phyloP scores from a whole-genome alignment of 805 yeast species.

The Hanseniaspora opuntiae region DNA sequence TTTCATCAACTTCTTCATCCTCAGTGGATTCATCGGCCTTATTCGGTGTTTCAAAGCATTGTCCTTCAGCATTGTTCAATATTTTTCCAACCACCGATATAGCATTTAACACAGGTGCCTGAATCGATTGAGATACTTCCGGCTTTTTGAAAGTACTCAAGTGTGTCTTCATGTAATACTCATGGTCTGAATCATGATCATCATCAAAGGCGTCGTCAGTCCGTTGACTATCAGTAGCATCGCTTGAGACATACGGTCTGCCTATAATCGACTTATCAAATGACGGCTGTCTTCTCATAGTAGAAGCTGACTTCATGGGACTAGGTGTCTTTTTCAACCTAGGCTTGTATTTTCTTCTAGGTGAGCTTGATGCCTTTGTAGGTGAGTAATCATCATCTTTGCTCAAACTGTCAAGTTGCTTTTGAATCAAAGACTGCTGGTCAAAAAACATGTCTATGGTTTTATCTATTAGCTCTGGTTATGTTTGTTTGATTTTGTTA shows the following conservation, averaged over 20 bases:
- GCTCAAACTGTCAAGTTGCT: constrained; percentile 1
- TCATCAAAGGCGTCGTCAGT: neutral
- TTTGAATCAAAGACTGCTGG: constrained; percentile 5
- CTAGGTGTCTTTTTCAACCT: neutral
- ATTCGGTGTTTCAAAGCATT: neutral
- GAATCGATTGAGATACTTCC: neutral
- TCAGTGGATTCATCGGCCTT: constrained; percentile 31
- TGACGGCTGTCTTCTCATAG: neutral
- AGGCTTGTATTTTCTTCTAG: neutral
- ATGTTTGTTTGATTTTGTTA: neutral
- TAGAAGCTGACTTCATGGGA: neutral
- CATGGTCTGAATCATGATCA: constrained; percentile 3
- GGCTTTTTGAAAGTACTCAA: neutral
- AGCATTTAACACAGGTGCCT: neutral
- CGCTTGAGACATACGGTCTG: neutral
- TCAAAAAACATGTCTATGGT: neutral
- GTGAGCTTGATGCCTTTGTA: neutral
- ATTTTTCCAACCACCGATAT: neutral
- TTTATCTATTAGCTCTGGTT: neutral
- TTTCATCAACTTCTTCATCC: constrained; percentile 17
- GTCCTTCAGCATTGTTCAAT: too few species aligned
- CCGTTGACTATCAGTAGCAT: constrained; percentile 1
- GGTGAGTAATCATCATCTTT: neutral
- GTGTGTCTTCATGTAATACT: neutral
- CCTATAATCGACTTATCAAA: neutral